Conservation (phyloP, 768 basidiomycete species). For the Collybiopsis confluens region DNA sequence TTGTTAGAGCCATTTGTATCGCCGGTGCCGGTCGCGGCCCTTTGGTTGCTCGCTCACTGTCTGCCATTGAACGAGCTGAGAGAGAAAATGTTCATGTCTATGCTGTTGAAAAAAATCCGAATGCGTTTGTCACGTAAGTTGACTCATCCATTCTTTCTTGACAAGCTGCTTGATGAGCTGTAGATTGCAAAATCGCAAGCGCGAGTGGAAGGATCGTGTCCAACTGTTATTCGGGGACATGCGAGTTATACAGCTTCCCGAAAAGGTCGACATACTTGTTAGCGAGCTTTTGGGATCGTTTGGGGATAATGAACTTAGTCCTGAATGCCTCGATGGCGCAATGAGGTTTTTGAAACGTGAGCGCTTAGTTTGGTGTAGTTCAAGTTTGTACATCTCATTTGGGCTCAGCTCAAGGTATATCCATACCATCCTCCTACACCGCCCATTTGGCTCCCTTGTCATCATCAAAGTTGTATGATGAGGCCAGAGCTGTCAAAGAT, state of each 20-base stretch:
- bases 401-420: constrained; percentile 83
- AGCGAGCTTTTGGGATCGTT: constrained; percentile 96
- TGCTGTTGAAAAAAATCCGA: constrained; percentile 96
- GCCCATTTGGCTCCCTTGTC: constrained; percentile 93
- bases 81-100: constrained; percentile 61
- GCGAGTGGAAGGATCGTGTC: constrained; percentile 83
- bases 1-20: constrained; percentile 80
- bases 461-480: constrained; percentile 87
- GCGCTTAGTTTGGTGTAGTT: too few relatives aligned
- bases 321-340: constrained; percentile 96
- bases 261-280: constrained; percentile 88
- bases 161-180: constrained; percentile 4
- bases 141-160: constrained; percentile 9
- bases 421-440: constrained; percentile 94
- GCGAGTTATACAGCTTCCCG: constrained; percentile 78
- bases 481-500: constrained; percentile 64
- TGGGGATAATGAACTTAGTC: constrained; percentile 97
- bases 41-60: constrained; percentile 79
- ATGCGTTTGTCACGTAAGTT: constrained; percentile 88
- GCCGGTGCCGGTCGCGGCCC: constrained; percentile 96
- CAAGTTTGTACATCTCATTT: too few relatives aligned
- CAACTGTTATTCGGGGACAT: constrained; percentile 92
- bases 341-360: constrained; percentile 88
- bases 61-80: constrained; percentile 65
- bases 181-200: constrained; percentile 82